Percentiles rank a stretch among this genome's conserved stretches.
phyloP scores from a whole-genome alignment of 345 rosid species.

The Pelargonium nanum region DNA sequence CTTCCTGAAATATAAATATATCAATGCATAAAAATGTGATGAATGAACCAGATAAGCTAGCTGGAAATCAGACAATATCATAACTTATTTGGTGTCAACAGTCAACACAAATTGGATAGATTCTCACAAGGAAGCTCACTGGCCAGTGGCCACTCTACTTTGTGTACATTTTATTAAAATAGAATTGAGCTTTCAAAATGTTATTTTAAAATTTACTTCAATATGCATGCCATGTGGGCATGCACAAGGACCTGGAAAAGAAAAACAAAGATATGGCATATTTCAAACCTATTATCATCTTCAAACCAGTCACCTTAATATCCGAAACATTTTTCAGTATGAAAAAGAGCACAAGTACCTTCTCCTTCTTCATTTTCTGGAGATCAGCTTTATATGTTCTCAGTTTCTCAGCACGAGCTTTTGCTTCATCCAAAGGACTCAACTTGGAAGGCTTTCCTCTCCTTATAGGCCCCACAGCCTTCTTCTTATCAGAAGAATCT shows the following conservation, averaged over 20 bases:
- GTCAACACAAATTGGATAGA: constrained; percentile 3
- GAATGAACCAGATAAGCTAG: constrained; percentile 2
- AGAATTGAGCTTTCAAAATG: constrained; percentile 1
- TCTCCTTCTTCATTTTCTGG: constrained; percentile 88
- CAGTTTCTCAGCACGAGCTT: constrained; percentile 84
- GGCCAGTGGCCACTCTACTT: not conserved
- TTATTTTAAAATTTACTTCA: not conserved
- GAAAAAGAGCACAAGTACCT: constrained; percentile 33
- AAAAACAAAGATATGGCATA: too few relatives aligned
- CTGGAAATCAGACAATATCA: constrained; percentile 1
- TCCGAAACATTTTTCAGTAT: not conserved
- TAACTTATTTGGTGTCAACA: constrained; percentile 4
- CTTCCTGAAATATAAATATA: constrained; percentile 44
- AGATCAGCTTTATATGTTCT: constrained; percentile 89
- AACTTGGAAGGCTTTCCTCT: constrained; percentile 72
- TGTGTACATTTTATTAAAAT: not conserved
- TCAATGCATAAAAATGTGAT: not conserved
- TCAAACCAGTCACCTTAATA: not conserved
- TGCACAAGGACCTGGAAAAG: too few relatives aligned
- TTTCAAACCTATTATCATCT: too few relatives aligned
- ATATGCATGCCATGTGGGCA: too few relatives aligned
- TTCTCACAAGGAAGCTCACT: too few relatives aligned
- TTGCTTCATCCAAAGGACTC: constrained; percentile 89
- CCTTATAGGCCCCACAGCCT: constrained; percentile 59
- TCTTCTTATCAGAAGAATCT: constrained; percentile 49